phyloP scores from a whole-genome alignment of 75 land plant genomes.

The Isoetes taiwanensis region DNA sequence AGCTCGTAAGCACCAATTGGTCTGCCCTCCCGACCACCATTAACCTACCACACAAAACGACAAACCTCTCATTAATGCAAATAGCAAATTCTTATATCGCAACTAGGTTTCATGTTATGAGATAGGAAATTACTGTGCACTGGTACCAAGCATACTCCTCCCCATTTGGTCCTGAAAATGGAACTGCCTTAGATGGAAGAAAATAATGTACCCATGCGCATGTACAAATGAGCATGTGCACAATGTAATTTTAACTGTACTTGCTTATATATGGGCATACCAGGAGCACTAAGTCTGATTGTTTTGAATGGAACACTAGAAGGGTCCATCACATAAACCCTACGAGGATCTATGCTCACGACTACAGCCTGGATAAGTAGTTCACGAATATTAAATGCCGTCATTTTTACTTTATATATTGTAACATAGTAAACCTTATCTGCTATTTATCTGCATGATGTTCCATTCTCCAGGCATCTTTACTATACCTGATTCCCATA shows the following conservation, averaged over 20 bases:
- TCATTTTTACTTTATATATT: too few species aligned
- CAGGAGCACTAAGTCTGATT: conserved; percentile 45
- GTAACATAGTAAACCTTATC: too few species aligned
- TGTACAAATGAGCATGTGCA: background rate
- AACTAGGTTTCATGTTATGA: too few species aligned
- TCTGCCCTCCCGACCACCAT: conserved; percentile 89
- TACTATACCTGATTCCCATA: conserved; percentile 91
- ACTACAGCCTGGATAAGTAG: conserved; percentile 75
- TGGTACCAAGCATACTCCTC: conserved; percentile 96
- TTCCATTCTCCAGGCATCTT: too few species aligned
- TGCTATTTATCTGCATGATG: too few species aligned
- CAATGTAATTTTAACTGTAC: background rate
- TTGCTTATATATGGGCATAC: conserved; percentile 12
- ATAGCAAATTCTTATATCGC: background rate
- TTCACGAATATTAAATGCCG: too few species aligned
- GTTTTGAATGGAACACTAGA: conserved; percentile 61
- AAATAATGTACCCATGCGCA: background rate
- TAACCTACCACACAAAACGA: conserved; percentile 40
- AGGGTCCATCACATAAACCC: conserved; percentile 61
- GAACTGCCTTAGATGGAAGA: background rate
- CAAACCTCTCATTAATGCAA: background rate
- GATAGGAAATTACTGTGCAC: conserved; percentile 56
- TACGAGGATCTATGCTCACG: conserved; percentile 96
- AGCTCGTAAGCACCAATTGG: conserved; percentile 98
- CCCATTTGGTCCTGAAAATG: conserved; percentile 66